phyloP scores from a whole-genome alignment of 768 basidiomycete species.

The Agaricus bisporus region DNA sequence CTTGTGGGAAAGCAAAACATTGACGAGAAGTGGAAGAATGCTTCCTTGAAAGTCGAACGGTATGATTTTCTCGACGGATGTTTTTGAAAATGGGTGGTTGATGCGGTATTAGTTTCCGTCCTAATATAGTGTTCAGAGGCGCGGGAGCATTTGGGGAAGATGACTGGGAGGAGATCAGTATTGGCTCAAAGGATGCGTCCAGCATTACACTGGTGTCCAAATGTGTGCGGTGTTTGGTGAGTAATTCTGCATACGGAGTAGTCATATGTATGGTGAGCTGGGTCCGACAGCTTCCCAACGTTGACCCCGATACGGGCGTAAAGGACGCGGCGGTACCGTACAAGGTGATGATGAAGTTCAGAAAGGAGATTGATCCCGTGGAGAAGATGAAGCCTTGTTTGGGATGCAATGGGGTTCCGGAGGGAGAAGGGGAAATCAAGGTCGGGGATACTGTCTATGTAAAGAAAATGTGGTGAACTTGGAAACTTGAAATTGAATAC shows the following conservation, averaged over 20 bases:
- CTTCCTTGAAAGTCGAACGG: constrained; percentile 54
- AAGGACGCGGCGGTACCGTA: constrained; percentile 70
- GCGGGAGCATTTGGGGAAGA: constrained; percentile 71
- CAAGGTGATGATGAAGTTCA: constrained; percentile 71
- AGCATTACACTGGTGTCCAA: constrained; percentile 56
- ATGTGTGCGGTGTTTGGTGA: constrained; percentile 68
- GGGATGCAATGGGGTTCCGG: constrained; percentile 58
- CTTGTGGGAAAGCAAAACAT: constrained; percentile 45
- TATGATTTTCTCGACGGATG: constrained; percentile 19
- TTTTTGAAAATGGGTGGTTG: not conserved
- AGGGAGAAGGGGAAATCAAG: constrained; percentile 40
- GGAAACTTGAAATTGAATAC: no score
- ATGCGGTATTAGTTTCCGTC: constrained; percentile 52
- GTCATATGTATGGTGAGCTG: not conserved
- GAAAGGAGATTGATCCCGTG: constrained; percentile 49
- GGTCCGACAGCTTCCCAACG: constrained; percentile 58
- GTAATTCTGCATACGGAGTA: constrained; percentile 14
- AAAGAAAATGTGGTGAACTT: constrained; percentile 26
- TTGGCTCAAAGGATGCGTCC: constrained; percentile 38
- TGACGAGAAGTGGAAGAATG: constrained; percentile 45
- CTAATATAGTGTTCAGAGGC: constrained; percentile 68
- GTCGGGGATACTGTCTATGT: constrained; percentile 61
- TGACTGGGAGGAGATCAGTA: constrained; percentile 52
- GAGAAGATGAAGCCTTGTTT: constrained; percentile 52
- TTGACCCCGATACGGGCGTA: constrained; percentile 56